Conservation (phyloP, 352 stramenopile genomes). For the Phytophthora pluvialis region DNA sequence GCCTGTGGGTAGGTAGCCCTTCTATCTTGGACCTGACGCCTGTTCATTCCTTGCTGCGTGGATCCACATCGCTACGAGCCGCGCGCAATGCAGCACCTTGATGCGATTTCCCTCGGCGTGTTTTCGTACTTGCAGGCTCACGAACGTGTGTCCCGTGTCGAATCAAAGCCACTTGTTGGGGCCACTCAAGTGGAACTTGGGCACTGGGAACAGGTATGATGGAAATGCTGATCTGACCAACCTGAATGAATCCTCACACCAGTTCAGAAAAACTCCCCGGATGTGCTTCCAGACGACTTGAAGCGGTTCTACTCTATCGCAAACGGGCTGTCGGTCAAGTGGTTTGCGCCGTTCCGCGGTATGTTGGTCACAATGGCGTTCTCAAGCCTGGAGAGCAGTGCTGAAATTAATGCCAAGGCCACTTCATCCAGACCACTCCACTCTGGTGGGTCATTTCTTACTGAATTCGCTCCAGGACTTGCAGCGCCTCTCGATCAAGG, state of each 20-base stretch:
- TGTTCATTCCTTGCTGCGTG: conserved; percentile 16
- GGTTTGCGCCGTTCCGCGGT: conserved; percentile 67
- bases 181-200: conserved; percentile 55
- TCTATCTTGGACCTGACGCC: conserved; percentile 28
- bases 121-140: conserved; percentile 77
- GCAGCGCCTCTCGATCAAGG: conserved; percentile 43
- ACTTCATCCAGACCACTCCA: conserved; percentile 37
- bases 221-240: neutral
- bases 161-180: conserved; percentile 60
- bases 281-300: conserved; percentile 64
- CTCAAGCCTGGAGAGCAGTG: neutral
- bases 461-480: conserved; percentile 72
- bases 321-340: conserved; percentile 79
- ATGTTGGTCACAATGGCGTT: neutral
- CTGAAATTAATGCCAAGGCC: neutral
- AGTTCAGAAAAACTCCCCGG: conserved; percentile 62
- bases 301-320: conserved; percentile 71
- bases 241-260: neutral
- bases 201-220: conserved; percentile 73
- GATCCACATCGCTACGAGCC: neutral
- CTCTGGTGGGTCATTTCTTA: conserved; percentile 70
- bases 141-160: conserved; percentile 54
- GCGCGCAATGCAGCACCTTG: conserved; percentile 41
- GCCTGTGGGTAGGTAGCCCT: neutral
- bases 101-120: conserved; percentile 72